These are phyloP conservation scores for Populus nigra DNA, from an alignment of 345 rosid genomes.

Conservation along the genomic window DNA sequence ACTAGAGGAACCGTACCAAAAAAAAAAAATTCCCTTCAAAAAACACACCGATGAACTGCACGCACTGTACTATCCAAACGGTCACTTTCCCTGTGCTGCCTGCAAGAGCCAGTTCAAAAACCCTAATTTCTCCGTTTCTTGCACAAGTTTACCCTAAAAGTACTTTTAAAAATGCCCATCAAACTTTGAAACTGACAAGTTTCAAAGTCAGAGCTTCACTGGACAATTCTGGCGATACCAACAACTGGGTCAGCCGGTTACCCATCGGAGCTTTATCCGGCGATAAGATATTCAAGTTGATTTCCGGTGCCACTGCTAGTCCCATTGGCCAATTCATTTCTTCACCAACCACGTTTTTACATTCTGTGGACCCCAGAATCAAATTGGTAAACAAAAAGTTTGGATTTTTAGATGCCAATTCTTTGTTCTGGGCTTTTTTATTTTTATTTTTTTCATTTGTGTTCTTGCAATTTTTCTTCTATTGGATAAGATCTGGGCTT, in stretches of 20 bases:
- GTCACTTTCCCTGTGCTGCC: conserved; percentile 17
- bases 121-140: conserved; percentile 9
- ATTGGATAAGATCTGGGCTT: too few relatives aligned
- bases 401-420: background rate
- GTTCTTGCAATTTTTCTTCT: background rate
- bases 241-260: conserved; percentile 58
- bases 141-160: conserved; percentile 1
- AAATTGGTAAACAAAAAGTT: conserved; percentile 52
- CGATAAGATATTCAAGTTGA: conserved; percentile 69
- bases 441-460: background rate
- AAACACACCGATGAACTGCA: conserved; percentile 41
- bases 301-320: conserved; percentile 74
- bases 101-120: conserved; percentile 28
- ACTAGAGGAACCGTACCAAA: too few relatives aligned
- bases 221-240: conserved; percentile 27
- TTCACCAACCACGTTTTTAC: conserved; percentile 75
- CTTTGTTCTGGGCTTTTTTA: background rate
- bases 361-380: conserved; percentile 80
- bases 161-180: conserved; percentile 14
- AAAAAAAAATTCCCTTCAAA: background rate
- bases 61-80: conserved; percentile 27
- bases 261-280: conserved; percentile 60
- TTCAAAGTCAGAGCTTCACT: conserved; percentile 37
- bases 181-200: conserved; percentile 16
- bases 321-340: conserved; percentile 85